Evolutionary conservation across 495 filamentous ascomycete species (phyloP), one percentile per base, ranked within the genome.

Genomic region (Neurospora sp.): DNA sequence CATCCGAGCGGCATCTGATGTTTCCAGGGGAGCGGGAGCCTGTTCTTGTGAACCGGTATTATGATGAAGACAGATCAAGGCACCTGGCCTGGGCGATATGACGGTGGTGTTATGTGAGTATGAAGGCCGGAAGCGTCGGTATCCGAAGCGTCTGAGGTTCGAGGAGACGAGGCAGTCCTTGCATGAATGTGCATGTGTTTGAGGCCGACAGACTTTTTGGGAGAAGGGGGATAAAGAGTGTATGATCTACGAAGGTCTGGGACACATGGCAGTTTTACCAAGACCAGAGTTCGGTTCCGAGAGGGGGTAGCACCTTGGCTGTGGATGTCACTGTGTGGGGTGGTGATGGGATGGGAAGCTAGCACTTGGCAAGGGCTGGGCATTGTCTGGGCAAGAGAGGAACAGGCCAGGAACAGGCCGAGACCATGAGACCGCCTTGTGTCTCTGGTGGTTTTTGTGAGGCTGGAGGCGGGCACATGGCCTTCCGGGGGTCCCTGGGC

Each of bases 1-100:
- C 84, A 85, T 85, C 78, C 80, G 81, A 77, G 76, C 83, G 78
- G 79, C 81, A 84, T 84, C 53, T 77, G 80, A 74, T 69, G 71
- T 74, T 78, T 75, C 73, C 75, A 66, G 70, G 72, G 41, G 3
- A 69, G 59, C 53, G 61, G 68, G n/a, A 20, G 37, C 71, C 1
- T 0, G 12, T 27, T 27, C 22, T 27, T 27, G 22, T 27, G 22
- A 27, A 27, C 22, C 22, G 12, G 27, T 61, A 61, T 61, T 61
- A 61, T 31, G 53, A 12, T 66, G 53, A 35, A 7, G 6, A 14
- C 18, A 9, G 27, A 35, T 66, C 27, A 18, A 66, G 53, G 53
- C 53, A 66, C 53, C 53, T 35, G 53, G 27, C 53, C 53, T 66
- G 27, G 22, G 22, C 53, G 53, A 66, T 66, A 35, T 66, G 27